phyloP scores from a whole-genome alignment of 495 filamentous ascomycete genomes.

The Xylaria scruposa region DNA sequence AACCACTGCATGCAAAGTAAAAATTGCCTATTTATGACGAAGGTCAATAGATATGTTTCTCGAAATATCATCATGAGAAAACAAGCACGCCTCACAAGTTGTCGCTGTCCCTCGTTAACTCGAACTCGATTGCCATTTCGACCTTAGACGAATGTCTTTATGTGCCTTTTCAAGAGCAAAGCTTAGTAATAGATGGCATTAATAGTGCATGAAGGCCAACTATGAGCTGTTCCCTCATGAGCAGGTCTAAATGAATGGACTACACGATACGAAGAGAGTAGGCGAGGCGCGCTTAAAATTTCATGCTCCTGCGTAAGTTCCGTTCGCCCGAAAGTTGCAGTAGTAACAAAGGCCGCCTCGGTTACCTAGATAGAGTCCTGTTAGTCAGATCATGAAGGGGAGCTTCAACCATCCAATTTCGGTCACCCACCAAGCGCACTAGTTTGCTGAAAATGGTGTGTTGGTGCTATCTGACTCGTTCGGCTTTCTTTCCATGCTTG shows the following conservation, averaged over 20 bases:
- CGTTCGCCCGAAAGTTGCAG: slow-evolving; percentile 17
- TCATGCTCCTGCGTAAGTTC: background rate
- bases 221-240: background rate
- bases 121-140: background rate
- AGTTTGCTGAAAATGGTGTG: background rate
- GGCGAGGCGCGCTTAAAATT: background rate
- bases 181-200: slow-evolving; percentile 1
- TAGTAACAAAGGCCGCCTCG: background rate
- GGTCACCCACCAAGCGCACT: background rate
- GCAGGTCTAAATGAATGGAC: background rate
- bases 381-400: slow-evolving; percentile 18
- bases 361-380: slow-evolving; percentile 4
- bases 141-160: background rate
- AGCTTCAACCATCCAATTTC: background rate
- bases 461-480: slow-evolving; percentile 11
- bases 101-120: background rate
- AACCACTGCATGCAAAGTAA: background rate
- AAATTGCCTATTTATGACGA: background rate
- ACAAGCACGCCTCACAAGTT: background rate
- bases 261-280: background rate
- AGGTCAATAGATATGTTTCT: background rate
- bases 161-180: background rate
- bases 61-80: background rate
- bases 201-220: background rate
- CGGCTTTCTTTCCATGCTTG: background rate